Base-by-base conservation (phyloP, 1,284 basidiomycete species). In the Marasmius tenuissimus region DNA sequence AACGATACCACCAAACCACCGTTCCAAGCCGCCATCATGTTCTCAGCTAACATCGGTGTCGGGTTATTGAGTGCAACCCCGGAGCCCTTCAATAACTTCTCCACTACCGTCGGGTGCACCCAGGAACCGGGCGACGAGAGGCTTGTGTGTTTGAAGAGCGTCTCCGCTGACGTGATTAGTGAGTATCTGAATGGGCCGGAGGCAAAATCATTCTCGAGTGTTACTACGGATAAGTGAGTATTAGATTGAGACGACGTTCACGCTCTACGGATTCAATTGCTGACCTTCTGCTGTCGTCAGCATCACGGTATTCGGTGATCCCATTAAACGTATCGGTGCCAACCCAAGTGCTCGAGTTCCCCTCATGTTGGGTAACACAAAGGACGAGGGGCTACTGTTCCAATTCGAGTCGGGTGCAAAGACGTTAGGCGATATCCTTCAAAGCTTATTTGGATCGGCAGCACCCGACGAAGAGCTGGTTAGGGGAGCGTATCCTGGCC, bases 401-500 rank as follows among this genome's bases (percentile, higher is more conserved):
- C 27, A 27, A 27, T 27, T 27, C 27, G 27, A 27, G 27, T 27
- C 27, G 27, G 27, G 27, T 27, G 27, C 27, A 27, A 27, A 27
- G 27, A 27, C 27, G 27, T 27, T 27, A 4, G 27, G 27, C 27
- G 27, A 27, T 4, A 27, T 27, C 27, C 27, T 27, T 4, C 27
- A 27, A 27, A 27, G 27, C 4, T 4, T 27, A 27, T 27, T 27
- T 27, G 27, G 27, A 27, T 2, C 2, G 27, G 27, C 27, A 27
- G 27, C 27, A 27, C 27, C 27, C 27, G 27, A 27, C 27, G n/a
- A 59, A 3, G 54, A n/a, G 14, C 11, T 61, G 12, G 63, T 65
- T 4, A 59, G 60, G 14, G 14, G 52, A 37, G 52, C 65, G 11
- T 66, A 66, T 58, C 60, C 65, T 0, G 61, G 63, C 18, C 16